A percentile compares a stretch with the other conserved stretches of the same genome.
These are phyloP conservation scores for Aurinia saxatilis DNA, from an alignment of 345 rosid genomes.

Conservation along the genomic window DNA sequence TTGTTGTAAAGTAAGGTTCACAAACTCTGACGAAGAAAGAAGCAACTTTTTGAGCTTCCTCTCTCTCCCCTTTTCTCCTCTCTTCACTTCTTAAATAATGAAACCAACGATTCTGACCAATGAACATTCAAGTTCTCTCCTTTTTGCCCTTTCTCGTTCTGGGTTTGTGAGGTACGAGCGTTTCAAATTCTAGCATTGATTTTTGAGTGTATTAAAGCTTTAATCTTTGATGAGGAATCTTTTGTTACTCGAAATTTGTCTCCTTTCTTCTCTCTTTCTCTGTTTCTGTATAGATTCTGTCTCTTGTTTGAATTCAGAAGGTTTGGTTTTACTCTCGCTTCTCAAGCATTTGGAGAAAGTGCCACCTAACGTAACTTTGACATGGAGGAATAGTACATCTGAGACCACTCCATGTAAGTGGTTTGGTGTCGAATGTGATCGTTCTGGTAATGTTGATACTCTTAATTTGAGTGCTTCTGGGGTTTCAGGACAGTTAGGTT, in stretches of 20 bases:
- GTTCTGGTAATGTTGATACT: conserved; percentile 23
- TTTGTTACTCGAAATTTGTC: not conserved
- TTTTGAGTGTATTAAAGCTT: too few species aligned
- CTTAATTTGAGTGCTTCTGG: conserved; percentile 40
- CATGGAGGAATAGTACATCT: conserved; percentile 43
- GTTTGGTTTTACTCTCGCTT: conserved; percentile 45
- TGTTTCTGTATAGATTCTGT: not conserved
- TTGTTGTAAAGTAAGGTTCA: not conserved
- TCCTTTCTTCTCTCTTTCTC: conserved; percentile 15
- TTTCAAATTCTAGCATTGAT: not conserved
- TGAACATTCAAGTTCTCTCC: too few species aligned
- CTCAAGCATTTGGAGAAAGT: conserved; percentile 34
- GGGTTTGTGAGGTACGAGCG: too few species aligned
- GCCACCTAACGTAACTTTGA: conserved; percentile 32
- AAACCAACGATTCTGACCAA: not conserved
- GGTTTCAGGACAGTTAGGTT: conserved; percentile 54
- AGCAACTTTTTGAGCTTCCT: not conserved
- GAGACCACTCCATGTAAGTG: conserved; percentile 52
- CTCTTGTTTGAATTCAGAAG: conserved; percentile 40
- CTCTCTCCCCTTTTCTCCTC: too few species aligned
- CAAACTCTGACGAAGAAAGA: conserved; percentile 1
- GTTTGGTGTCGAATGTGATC: conserved; percentile 48
- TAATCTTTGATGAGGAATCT: conserved; percentile 10
- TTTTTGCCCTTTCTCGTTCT: too few species aligned
- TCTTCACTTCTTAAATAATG: conserved; percentile 2